Base-by-base conservation (phyloP, 768 basidiomycete species). In the Cystoderma amianthinum region DNA sequence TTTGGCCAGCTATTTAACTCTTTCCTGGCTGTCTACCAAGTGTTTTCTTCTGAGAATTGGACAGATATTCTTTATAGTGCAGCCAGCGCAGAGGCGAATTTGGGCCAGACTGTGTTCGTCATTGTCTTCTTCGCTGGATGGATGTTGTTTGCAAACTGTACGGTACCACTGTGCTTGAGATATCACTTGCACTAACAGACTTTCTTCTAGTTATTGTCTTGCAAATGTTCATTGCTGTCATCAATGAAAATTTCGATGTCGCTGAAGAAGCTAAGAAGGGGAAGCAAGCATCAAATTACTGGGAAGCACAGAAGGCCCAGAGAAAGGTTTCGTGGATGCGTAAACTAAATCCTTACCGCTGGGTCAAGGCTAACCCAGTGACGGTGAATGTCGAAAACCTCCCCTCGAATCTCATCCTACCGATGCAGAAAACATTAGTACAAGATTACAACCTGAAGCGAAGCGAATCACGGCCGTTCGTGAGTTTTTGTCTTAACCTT, bases 191-290 rank as follows among this genome's bases (percentile, higher is more conserved):
- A n/a, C n/a, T n/a, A n/a, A n/a, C n/a, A n/a, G n/a, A n/a, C n/a
- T n/a, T 36, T n/a, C 30, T 34, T 6, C 5, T 40, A 94, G 93
- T 91, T 68, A 89, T 95, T 52, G 72, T 95, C 6, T 59, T 95
- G 37, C 92, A 95, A 56, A 85, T 97, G 82, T 96, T 97, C 67
- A 89, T 98, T 53, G 95, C 95, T 23, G 92, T 95, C 34, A 92
- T 96, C 69, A 89, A 93, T 53, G 92, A 94, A 68, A 95, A 94
- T 60, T 97, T 98, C 52, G 72, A 82, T 17, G 80, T 96, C 4
- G 91, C 91, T 0, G 95, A 97, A 54, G 90, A 94, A 55, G 74
- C 80, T 19, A 97, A 97, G 67, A 79, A 83, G 39, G 74, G 75
- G 12, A 74, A 84, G 47, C 95, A 96, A 60, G 80, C 84, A 4